A percentile compares a stretch with the other conserved stretches of the same genome.
Conservation (phyloP, 1,284 basidiomycete genomes). For the Earliella scabrosa region DNA sequence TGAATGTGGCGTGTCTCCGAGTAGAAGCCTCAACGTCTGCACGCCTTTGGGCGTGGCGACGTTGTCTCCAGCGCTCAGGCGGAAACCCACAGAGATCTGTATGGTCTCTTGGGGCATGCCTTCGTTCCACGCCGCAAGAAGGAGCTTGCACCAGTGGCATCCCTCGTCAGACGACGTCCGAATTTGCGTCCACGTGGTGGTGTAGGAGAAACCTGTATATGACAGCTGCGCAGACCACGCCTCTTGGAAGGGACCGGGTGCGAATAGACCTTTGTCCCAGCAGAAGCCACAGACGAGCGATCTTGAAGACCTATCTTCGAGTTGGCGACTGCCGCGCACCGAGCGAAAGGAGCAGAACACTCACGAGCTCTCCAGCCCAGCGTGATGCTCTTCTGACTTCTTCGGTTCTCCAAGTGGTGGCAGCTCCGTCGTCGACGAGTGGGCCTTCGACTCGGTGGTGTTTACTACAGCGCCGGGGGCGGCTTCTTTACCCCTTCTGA, state of each 20-base stretch:
- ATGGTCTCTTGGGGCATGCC: slow-evolving; percentile 3
- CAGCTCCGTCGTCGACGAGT: slow-evolving; percentile 3
- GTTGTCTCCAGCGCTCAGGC: slow-evolving; percentile 4
- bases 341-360: neutral
- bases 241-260: slow-evolving; percentile 9
- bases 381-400: neutral
- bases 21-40: slow-evolving; percentile 9
- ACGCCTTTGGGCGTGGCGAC: slow-evolving; percentile 12
- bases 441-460: neutral
- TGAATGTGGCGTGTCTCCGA: slow-evolving; percentile 11
- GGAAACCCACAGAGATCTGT: slow-evolving; percentile 7
- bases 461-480: neutral
- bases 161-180: neutral
- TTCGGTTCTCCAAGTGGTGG: neutral
- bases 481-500: neutral
- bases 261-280: slow-evolving; percentile 12
- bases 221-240: slow-evolving; percentile 11
- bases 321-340: neutral
- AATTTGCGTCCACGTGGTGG: slow-evolving; percentile 13
- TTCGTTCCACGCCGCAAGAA: slow-evolving; percentile 5
- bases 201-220: slow-evolving; percentile 5
- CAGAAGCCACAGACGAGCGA: slow-evolving; percentile 17
- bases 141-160: slow-evolving; percentile 13
- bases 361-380: neutral
- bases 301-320: neutral